Percentiles rank a stretch among this genome's conserved stretches.
Conservation (phyloP, 805 yeast genomes). For the Kregervanrija pseudodelftensis region DNA sequence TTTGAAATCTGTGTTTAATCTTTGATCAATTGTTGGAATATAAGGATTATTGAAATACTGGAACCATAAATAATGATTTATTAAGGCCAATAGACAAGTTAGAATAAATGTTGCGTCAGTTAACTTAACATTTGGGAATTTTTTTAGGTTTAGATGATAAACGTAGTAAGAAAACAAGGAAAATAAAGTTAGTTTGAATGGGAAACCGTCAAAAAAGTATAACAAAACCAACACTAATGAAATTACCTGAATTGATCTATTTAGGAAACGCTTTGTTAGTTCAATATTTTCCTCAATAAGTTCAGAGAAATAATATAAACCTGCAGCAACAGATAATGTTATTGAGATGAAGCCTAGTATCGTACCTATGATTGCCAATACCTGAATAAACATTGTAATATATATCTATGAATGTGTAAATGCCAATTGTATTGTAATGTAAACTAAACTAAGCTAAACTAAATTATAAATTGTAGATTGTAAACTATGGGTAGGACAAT, state of each 20-base stretch:
- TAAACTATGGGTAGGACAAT: too few species aligned
- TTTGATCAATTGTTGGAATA: constrained; percentile 59
- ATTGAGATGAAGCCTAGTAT: constrained; percentile 53
- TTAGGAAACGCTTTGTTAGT: constrained; percentile 66
- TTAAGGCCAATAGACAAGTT: constrained; percentile 64
- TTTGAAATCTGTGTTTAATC: constrained; percentile 49
- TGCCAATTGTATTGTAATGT: too few species aligned
- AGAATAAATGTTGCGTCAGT: constrained; percentile 62
- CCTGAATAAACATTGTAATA: constrained; percentile 44
- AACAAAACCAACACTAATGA: constrained; percentile 43
- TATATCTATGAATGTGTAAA: too few species aligned
- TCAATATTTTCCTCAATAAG: constrained; percentile 90
- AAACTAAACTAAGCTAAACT: too few species aligned
- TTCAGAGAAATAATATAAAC: constrained; percentile 85
- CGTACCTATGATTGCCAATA: constrained; percentile 55
- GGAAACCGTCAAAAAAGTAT: constrained; percentile 71
- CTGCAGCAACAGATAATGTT: constrained; percentile 71
- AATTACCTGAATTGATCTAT: constrained; percentile 55
- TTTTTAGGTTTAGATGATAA: constrained; percentile 68
- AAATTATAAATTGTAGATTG: too few species aligned
- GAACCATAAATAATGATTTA: constrained; percentile 89
- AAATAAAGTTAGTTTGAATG: constrained; percentile 57
- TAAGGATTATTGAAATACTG: constrained; percentile 67
- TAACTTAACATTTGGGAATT: constrained; percentile 78
- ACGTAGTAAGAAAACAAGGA: constrained; percentile 65